These are phyloP conservation scores for Xylaria sp. DNA, from an alignment of 2,329 filamentous ascomycete species.

Conservation along the genomic window DNA sequence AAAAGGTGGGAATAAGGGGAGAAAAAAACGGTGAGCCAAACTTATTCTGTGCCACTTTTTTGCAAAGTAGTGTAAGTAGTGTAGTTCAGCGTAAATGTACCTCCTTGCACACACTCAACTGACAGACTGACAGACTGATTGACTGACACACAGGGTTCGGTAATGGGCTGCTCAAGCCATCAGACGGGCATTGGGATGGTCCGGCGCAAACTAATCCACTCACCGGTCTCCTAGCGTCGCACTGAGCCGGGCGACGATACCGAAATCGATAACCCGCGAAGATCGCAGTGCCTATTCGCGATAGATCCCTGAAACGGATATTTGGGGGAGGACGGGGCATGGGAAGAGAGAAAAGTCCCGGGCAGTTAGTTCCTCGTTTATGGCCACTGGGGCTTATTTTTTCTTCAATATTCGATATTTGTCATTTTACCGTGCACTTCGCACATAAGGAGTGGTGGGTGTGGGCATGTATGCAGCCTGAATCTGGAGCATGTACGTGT, in stretches of 20 bases:
- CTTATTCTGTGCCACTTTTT: too few species aligned
- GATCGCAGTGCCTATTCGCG: not conserved
- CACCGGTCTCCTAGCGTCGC: slow-evolving; percentile 2
- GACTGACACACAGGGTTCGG: slow-evolving; percentile 5
- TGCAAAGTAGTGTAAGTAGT: too few species aligned
- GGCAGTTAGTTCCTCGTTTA: not conserved
- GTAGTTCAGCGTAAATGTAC: not conserved
- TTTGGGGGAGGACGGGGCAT: not conserved
- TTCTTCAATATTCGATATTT: slow-evolving; percentile 4
- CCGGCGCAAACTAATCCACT: slow-evolving; percentile 21
- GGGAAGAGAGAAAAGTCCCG: slow-evolving; percentile 16
- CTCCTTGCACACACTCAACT: not conserved
- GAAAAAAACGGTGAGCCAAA: too few species aligned
- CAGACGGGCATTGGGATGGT: slow-evolving; percentile 30
- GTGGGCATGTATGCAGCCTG: too few species aligned
- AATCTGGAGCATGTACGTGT: slow-evolving; percentile 28
- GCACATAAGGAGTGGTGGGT: not conserved
- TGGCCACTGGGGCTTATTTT: not conserved
- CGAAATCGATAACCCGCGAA: not conserved
- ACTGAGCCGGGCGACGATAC: not conserved
- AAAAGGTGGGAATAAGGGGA: not conserved
- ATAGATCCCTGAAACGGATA: not conserved
- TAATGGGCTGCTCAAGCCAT: slow-evolving; percentile 6
- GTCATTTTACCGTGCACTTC: slow-evolving; percentile 20
- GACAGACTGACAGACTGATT: not conserved